Percentiles rank a stretch among this genome's conserved stretches.
Evolutionary conservation across 1,284 basidiomycete genomes (phyloP).

Genomic region (Stygiomarasmius scandens): DNA sequence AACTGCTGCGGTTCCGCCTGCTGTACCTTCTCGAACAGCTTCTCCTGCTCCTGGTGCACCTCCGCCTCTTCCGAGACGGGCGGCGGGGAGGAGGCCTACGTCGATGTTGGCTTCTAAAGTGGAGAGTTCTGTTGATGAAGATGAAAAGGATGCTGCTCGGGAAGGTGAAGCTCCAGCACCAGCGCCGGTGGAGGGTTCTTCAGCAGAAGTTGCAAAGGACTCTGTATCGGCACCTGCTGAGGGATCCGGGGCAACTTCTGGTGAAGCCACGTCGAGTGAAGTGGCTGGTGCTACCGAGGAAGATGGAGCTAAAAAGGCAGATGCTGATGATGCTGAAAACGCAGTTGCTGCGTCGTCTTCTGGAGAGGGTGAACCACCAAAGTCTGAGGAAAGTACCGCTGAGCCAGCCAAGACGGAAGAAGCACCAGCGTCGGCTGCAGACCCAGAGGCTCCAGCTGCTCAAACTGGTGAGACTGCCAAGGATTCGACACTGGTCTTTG

Average conservation of each 20-base stretch:
- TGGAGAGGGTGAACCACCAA: background rate
- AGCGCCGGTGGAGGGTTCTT: background rate
- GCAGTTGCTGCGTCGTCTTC: background rate
- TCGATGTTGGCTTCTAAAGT: background rate
- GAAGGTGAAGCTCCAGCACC: background rate
- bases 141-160: background rate
- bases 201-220: background rate
- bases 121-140: background rate
- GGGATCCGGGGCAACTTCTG: background rate
- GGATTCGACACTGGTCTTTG: too few species aligned
- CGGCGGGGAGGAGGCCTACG: slow-evolving; percentile 41
- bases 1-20: too few species aligned
- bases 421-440: too few species aligned
- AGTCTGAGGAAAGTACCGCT: background rate
- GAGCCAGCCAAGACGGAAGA: too few species aligned
- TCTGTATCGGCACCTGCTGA: background rate
- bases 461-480: too few species aligned
- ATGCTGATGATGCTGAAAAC: background rate
- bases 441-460: too few species aligned
- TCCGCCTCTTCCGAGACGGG: slow-evolving; percentile 60
- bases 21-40: slow-evolving; percentile 25
- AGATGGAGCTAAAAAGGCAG: background rate
- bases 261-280: background rate
- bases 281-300: background rate
- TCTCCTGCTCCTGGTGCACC: slow-evolving; percentile 39